Evolutionary conservation across 2,329 filamentous ascomycete species (phyloP).

Genomic region (Rutstroemia sp.): DNA sequence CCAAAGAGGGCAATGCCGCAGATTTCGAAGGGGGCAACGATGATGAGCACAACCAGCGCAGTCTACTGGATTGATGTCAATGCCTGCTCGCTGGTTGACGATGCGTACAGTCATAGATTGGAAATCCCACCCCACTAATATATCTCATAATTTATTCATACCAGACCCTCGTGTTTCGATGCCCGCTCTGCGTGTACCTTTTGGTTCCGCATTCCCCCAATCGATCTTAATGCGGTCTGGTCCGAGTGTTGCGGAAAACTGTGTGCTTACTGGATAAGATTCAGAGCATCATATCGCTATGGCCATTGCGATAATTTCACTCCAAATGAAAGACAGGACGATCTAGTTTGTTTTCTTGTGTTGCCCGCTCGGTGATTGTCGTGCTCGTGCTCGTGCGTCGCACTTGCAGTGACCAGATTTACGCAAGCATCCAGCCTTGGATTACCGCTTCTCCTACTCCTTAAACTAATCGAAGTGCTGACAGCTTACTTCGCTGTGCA

Average conservation of each 20-base stretch:
- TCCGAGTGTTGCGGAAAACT: conserved; percentile 1
- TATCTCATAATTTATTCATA: conserved; percentile 2
- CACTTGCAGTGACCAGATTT: conserved; percentile 3
- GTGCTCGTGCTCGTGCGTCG: conserved; percentile 13
- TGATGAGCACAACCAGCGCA: background rate
- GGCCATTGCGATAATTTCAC: conserved; percentile 1
- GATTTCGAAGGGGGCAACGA: background rate
- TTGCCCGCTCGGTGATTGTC: background rate
- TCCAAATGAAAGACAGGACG: conserved; percentile 4
- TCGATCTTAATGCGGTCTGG: conserved; percentile 13
- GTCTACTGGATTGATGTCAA: background rate
- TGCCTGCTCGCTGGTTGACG: conserved; percentile 1
- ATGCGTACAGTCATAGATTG: conserved; percentile 2
- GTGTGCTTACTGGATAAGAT: conserved; percentile 1
- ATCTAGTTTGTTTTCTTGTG: background rate
- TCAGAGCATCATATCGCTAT: conserved; percentile 2
- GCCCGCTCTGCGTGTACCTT: background rate
- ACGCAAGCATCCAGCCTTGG: conserved; percentile 1
- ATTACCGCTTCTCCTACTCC: background rate
- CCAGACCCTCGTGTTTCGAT: background rate
- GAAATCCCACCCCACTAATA: background rate
- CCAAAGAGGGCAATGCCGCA: conserved; percentile 1
- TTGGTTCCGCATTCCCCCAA: conserved; percentile 3
- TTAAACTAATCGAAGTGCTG: background rate
- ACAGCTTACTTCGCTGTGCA: background rate